Evolutionary conservation across 192 early-diverging fungal species (phyloP).

Genomic region (Coemansia sp.): DNA sequence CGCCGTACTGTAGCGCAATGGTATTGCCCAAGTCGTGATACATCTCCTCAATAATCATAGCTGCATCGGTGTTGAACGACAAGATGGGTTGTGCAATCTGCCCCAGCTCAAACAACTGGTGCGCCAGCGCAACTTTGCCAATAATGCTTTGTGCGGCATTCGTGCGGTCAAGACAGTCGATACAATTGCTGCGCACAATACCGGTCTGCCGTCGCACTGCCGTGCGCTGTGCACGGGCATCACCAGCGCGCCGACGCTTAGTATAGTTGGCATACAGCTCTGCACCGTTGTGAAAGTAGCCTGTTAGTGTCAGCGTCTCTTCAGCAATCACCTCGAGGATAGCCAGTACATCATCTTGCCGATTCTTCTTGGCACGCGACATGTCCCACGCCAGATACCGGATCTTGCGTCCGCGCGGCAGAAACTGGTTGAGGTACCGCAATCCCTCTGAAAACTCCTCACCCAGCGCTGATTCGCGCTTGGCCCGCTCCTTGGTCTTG

Average conservation of each 20-base stretch:
- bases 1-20: constrained; percentile 93
- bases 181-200: constrained; percentile 93
- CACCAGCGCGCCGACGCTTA: constrained; percentile 23
- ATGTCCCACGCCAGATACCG: constrained; percentile 97
- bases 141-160: constrained; percentile 97
- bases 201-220: constrained; percentile 63
- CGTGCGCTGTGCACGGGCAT: constrained; percentile 35
- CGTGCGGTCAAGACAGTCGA: constrained; percentile 97
- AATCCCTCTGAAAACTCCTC: constrained; percentile 83
- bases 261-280: constrained; percentile 57
- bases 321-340: constrained; percentile 86
- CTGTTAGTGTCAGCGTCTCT: constrained; percentile 79
- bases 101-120: constrained; percentile 89
- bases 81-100: constrained; percentile 74
- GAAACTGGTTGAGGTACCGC: constrained; percentile 85
- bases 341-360: constrained; percentile 85
- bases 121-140: constrained; percentile 89
- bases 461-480: constrained; percentile 81
- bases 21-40: constrained; percentile 98
- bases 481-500: constrained; percentile 90
- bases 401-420: constrained; percentile 77
- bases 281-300: constrained; percentile 89
- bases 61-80: constrained; percentile 89
- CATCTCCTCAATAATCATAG: constrained; percentile 93
- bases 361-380: constrained; percentile 92